phyloP scores from a whole-genome alignment of 352 stramenopile species.

The Pythium aquatile region DNA sequence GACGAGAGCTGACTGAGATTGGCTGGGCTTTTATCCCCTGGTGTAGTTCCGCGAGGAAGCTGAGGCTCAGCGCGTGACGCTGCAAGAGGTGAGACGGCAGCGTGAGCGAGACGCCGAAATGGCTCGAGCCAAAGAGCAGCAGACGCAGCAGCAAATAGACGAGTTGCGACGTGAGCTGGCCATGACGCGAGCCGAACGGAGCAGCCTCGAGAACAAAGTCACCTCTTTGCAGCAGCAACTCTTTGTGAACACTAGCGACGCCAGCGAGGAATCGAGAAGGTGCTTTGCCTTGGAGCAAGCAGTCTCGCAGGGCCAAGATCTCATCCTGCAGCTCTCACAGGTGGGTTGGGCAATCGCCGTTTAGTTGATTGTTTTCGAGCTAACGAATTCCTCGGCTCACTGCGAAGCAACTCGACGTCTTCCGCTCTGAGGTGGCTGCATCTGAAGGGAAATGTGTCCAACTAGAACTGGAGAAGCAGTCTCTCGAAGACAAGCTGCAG shows the following conservation, averaged over 20 bases:
- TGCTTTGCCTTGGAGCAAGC: constrained; percentile 1
- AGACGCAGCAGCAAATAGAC: constrained; percentile 14
- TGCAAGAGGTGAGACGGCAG: constrained; percentile 37
- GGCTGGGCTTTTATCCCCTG: not conserved
- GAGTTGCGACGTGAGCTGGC: constrained; percentile 7
- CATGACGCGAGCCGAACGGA: not conserved
- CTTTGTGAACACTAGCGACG: not conserved
- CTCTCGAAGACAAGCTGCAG: constrained; percentile 45
- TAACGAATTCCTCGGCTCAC: not conserved
- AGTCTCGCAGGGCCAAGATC: not conserved
- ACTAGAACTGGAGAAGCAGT: constrained; percentile 37
- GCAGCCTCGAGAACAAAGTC: not conserved
- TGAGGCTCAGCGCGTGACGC: constrained; percentile 31
- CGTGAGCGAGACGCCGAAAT: constrained; percentile 32
- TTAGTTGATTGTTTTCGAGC: not conserved
- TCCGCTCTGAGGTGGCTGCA: not conserved
- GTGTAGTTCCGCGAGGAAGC: constrained; percentile 32
- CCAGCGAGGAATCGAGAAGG: not conserved
- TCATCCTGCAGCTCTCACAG: constrained; percentile 7
- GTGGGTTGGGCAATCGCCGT: not conserved
- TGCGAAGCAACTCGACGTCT: constrained; percentile 13
- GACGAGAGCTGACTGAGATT: not conserved
- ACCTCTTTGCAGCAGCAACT: not conserved
- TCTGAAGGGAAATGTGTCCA: constrained; percentile 19
- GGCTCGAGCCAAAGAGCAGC: constrained; percentile 10